These are phyloP conservation scores for Quercus rubra DNA, from an alignment of 306 rosid species.

Conservation along the genomic window DNA sequence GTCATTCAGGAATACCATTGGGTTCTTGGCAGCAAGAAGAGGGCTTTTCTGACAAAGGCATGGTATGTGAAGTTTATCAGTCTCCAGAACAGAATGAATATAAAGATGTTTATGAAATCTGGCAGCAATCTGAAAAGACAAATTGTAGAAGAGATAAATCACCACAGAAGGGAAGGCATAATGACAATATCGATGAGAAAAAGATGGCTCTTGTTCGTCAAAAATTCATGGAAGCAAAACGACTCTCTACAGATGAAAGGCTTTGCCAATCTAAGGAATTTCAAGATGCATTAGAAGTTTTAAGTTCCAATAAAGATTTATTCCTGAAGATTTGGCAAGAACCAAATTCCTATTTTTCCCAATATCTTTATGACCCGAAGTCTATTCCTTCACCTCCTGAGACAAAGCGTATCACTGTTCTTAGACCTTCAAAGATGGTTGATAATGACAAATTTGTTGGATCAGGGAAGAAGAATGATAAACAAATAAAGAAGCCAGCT, in stretches of 20 bases:
- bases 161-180: slow-evolving; percentile 57
- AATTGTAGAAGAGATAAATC: slow-evolving; percentile 50
- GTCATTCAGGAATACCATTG: slow-evolving; percentile 42
- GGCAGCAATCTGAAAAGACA: slow-evolving; percentile 64
- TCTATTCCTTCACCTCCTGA: slow-evolving; percentile 51
- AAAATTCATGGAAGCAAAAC: slow-evolving; percentile 70
- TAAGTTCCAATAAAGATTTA: slow-evolving; percentile 77
- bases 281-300: slow-evolving; percentile 75
- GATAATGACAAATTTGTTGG: slow-evolving; percentile 36
- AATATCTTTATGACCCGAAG: slow-evolving; percentile 46
- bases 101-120: slow-evolving; percentile 61
- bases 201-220: slow-evolving; percentile 73
- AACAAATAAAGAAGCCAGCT: slow-evolving; percentile 35
- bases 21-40: slow-evolving; percentile 51
- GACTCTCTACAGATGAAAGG: slow-evolving; percentile 59
- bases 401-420: slow-evolving; percentile 70
- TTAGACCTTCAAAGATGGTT: slow-evolving; percentile 78
- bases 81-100: slow-evolving; percentile 40
- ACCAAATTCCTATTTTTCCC: slow-evolving; percentile 50
- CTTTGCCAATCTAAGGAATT: slow-evolving; percentile 68
- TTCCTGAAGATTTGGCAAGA: slow-evolving; percentile 64
- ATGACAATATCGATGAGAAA: slow-evolving; percentile 42
- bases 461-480: slow-evolving; percentile 45
- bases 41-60: slow-evolving; percentile 44
- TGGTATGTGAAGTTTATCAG: slow-evolving; percentile 45